Evolutionary conservation across 163 green algal genomes (phyloP), one percentile per base, ranked within the genome.

Genomic region (Picocystis sp.): DNA sequence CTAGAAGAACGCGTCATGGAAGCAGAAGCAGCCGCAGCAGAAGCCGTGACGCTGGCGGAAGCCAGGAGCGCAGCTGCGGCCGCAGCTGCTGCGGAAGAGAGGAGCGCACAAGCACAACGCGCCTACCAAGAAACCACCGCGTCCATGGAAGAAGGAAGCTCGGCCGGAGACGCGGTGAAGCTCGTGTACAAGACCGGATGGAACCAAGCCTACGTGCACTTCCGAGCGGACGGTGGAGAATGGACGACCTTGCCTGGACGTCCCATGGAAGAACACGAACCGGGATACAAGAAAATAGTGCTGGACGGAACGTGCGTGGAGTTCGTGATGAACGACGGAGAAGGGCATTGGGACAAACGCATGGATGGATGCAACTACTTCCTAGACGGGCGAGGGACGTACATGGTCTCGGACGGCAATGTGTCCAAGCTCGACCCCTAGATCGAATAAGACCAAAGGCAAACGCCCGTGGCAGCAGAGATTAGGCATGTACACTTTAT

Each of bases 101-200:
- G n/a, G 15, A 34, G 47, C n/a, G 47, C n/a, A 21, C n/a, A 34
- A 54, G 47, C 19, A 22, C 17, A 24, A 35, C 24, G 47, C 9
- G 34, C 24, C 47, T 33, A 24, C 21, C 44, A 54, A 8, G 47
- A 34, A 33, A 34, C 47, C 24, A 54, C 24, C n/a, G 44, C 21
- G 44, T 50, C 44, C 22, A 24, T 25, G 44, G n/a, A 34, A 21
- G 47, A 34, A 54, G 47, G 17, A 54, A 24, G 47, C 47, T 34
- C 24, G 38, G 47, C n/a, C n/a, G 11, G 47, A 22, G 11, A 24
- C 47, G 47, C 38, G 3, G 38, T 54, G 24, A 45, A 8, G 3
- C 34, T 54, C 47, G n/a, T 54, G 47, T 54, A 54, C 17, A 34
- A 54, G 47, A 54, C 47, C 24, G n/a, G 24, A 22, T 54, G 47